Percentiles rank a stretch among this genome's conserved stretches.
Conservation (phyloP, 805 yeast genomes). For the Kurtzmaniella fragi region DNA sequence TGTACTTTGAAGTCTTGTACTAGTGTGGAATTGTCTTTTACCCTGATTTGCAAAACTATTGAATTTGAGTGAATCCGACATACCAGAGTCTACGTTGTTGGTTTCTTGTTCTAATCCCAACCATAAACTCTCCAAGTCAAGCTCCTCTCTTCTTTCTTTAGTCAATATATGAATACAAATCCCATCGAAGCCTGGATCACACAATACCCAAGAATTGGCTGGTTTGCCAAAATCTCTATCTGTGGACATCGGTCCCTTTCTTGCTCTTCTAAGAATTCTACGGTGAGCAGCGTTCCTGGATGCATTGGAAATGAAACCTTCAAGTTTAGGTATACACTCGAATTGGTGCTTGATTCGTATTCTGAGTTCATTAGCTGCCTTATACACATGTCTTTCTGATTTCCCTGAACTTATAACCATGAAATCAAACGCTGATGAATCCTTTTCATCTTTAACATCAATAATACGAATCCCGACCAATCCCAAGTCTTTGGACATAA, state of each 20-base stretch:
- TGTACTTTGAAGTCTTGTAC: slow-evolving; percentile 4
- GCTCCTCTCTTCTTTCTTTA: slow-evolving; percentile 55
- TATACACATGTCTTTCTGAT: slow-evolving; percentile 68
- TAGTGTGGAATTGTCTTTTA: slow-evolving; percentile 39
- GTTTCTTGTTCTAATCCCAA: slow-evolving; percentile 31
- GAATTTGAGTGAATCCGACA: slow-evolving; percentile 8
- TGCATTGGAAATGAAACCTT: slow-evolving; percentile 65
- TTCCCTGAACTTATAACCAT: slow-evolving; percentile 70
- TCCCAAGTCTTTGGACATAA: slow-evolving; percentile 59
- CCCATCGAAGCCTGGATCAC: slow-evolving; percentile 61
- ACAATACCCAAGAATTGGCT: slow-evolving; percentile 78
- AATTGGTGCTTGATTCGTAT: slow-evolving; percentile 48
- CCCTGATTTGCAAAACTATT: slow-evolving; percentile 3
- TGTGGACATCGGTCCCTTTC: slow-evolving; percentile 47
- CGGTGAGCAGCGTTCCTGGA: slow-evolving; percentile 36
- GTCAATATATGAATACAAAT: slow-evolving; percentile 73
- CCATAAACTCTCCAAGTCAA: slow-evolving; percentile 73
- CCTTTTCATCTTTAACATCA: slow-evolving; percentile 45
- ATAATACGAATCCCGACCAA: slow-evolving; percentile 56
- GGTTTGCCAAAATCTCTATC: slow-evolving; percentile 53
- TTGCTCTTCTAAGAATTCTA: slow-evolving; percentile 45
- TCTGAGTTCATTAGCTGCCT: slow-evolving; percentile 59
- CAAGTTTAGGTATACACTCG: slow-evolving; percentile 45
- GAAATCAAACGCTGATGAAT: slow-evolving; percentile 18
- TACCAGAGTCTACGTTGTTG: slow-evolving; percentile 19